Percentiles rank a stretch among this genome's conserved stretches.
These are phyloP conservation scores for Isatis tinctoria DNA, from an alignment of 345 rosid genomes.

Conservation along the genomic window DNA sequence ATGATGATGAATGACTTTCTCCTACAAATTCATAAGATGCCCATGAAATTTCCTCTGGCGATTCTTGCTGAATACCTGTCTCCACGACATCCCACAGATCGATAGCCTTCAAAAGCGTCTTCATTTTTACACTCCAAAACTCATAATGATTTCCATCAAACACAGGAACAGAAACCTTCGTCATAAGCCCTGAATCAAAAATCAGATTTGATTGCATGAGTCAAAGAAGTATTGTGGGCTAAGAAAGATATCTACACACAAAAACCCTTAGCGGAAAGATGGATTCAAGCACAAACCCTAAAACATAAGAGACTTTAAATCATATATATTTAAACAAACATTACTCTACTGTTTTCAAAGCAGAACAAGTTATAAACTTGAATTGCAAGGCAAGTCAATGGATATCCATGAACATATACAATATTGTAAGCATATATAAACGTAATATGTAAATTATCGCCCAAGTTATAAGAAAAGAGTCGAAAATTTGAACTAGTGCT, in stretches of 20 bases:
- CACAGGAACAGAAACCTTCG: not conserved
- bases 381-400: not conserved
- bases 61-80: not conserved
- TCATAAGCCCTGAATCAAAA: not conserved
- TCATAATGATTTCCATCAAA: constrained; percentile 14
- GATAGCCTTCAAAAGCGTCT: not conserved
- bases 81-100: constrained; percentile 21
- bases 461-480: not conserved
- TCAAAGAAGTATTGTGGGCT: too few species aligned
- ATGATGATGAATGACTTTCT: not conserved
- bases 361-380: not conserved
- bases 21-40: not conserved
- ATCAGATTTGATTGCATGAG: too few species aligned
- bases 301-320: too few species aligned
- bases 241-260: too few species aligned
- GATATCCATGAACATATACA: too few species aligned
- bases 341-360: too few species aligned
- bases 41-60: not conserved
- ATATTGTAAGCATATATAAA: not conserved
- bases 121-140: not conserved
- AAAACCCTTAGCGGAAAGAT: too few species aligned
- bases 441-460: not conserved
- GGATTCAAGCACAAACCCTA: too few species aligned
- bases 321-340: too few species aligned
- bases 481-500: not conserved